These are phyloP conservation scores for Sergeia podlipaevii DNA, from an alignment of 208 protist genomes.

Conservation along the genomic window DNA sequence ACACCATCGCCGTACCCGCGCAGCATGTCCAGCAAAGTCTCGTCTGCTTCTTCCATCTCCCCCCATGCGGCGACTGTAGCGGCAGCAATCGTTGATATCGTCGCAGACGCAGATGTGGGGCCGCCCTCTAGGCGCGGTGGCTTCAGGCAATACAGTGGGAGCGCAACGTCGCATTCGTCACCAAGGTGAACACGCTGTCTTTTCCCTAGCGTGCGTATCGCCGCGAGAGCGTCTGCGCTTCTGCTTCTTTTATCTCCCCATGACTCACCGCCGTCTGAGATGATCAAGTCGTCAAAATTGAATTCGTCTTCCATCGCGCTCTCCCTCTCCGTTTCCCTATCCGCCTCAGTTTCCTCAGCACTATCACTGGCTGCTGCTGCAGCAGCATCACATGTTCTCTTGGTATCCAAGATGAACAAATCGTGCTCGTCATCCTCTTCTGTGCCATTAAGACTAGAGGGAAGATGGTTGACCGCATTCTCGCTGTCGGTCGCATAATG, in stretches of 20 bases:
- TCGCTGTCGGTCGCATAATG: too few relatives aligned
- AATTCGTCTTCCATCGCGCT: conserved; percentile 26
- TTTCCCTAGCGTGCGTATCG: too few relatives aligned
- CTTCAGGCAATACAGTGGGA: conserved; percentile 3
- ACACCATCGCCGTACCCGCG: too few relatives aligned
- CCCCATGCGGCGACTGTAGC: background rate
- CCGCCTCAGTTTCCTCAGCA: background rate
- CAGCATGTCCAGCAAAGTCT: conserved; percentile 15
- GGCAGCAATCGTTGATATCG: background rate
- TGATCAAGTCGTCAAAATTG: conserved; percentile 28
- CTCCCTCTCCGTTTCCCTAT: conserved; percentile 1
- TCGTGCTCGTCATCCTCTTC: background rate
- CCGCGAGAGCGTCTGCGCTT: background rate
- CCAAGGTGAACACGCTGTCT: too few relatives aligned
- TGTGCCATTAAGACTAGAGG: background rate
- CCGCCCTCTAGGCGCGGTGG: conserved; percentile 1
- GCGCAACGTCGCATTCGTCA: background rate
- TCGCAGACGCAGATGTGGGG: background rate
- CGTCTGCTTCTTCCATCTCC: conserved; percentile 12
- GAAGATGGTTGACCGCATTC: too few relatives aligned
- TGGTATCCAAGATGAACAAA: background rate
- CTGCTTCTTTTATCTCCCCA: background rate
- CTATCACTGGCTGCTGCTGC: background rate
- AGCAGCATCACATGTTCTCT: background rate
- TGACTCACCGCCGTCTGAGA: conserved; percentile 7